Evolutionary conservation across 257 asterid species (phyloP).

Genomic region (Solanum paucissectum): DNA sequence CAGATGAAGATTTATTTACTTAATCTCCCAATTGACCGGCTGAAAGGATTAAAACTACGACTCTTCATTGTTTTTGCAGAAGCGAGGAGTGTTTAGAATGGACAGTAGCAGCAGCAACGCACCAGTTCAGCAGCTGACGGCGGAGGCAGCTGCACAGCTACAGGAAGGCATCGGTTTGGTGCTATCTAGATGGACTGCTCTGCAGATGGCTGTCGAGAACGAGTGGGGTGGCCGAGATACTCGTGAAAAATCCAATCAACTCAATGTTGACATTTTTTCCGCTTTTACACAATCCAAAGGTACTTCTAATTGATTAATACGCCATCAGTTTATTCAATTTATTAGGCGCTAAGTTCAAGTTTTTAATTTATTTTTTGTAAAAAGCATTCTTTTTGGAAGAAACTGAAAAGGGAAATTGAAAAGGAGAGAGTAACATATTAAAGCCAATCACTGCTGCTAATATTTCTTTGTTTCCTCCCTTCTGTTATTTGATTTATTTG

Average conservation of each 20-base stretch:
- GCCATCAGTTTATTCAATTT: neutral
- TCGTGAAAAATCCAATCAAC: constrained; percentile 32
- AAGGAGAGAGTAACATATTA: neutral
- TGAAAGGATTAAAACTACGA: neutral
- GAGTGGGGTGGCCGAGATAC: constrained; percentile 73
- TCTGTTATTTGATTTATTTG: neutral
- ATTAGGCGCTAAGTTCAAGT: neutral
- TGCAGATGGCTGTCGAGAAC: constrained; percentile 57
- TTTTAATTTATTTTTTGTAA: neutral
- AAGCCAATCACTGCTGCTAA: neutral
- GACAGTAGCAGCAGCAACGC: neutral
- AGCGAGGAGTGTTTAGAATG: neutral
- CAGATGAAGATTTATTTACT: neutral
- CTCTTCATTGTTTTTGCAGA: neutral
- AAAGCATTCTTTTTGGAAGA: neutral
- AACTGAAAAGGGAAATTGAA: neutral
- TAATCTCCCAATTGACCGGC: neutral
- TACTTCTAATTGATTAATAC: neutral
- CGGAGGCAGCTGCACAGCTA: constrained; percentile 45
- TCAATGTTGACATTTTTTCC: constrained; percentile 21
- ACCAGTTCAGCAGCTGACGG: constrained; percentile 20
- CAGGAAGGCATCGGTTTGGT: constrained; percentile 43
- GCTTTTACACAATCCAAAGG: constrained; percentile 51
- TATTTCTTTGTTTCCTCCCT: neutral
- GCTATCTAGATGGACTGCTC: constrained; percentile 61